Conservation (phyloP, 208 protist genomes). For the Trypanosoma melophagium region DNA sequence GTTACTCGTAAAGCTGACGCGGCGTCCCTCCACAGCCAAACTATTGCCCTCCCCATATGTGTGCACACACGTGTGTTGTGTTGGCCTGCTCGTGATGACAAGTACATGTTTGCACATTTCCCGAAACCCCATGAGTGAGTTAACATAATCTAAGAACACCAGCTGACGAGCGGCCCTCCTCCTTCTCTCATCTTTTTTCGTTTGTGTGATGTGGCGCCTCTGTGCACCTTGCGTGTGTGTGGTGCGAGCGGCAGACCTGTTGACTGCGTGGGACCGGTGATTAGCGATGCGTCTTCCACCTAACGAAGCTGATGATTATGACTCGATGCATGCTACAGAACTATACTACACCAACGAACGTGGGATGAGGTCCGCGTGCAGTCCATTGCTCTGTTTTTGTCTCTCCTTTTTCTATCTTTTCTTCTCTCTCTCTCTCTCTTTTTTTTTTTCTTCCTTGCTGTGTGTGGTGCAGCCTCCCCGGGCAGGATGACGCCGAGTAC, state of each 20-base stretch:
- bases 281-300: constrained; percentile 28
- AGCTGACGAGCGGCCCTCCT: too few relatives aligned
- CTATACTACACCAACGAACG: constrained; percentile 23
- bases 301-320: constrained; percentile 27
- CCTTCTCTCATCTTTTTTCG: background rate
- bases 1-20: constrained; percentile 37
- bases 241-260: background rate
- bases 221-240: too few relatives aligned
- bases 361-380: constrained; percentile 6
- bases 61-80: too few relatives aligned
- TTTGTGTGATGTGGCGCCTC: too few relatives aligned
- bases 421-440: too few relatives aligned
- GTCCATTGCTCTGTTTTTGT: background rate
- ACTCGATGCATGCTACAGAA: constrained; percentile 13
- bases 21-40: background rate
- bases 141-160: constrained; percentile 1
- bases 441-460: background rate
- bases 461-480: constrained; percentile 12
- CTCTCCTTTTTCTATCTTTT: too few relatives aligned
- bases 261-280: background rate
- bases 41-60: background rate
- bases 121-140: constrained; percentile 19
- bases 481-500: constrained; percentile 8
- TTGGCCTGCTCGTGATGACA: constrained; percentile 10
- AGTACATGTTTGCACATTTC: constrained; percentile 20